These are phyloP conservation scores for Tetrapisispora iriomotensis DNA, from an alignment of 805 yeast species.

Conservation along the genomic window DNA sequence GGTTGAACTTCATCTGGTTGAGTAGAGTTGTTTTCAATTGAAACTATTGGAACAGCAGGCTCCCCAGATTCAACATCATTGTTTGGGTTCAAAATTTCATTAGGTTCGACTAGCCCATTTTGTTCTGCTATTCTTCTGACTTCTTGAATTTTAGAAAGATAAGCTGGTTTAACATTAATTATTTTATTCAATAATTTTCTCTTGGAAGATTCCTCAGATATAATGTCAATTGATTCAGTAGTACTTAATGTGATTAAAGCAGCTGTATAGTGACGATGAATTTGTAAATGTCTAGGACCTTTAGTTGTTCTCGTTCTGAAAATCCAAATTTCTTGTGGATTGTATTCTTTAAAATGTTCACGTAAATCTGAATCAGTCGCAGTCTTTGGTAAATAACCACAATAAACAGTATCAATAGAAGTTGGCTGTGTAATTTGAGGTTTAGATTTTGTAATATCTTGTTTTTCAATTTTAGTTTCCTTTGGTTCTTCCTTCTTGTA, in stretches of 20 bases:
- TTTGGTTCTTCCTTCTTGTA: background rate
- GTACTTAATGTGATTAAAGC: slow-evolving; percentile 44
- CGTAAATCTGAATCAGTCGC: slow-evolving; percentile 37
- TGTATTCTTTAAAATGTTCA: slow-evolving; percentile 35
- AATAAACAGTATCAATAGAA: slow-evolving; percentile 39
- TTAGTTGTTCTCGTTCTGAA: slow-evolving; percentile 31
- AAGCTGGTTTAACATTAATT: slow-evolving; percentile 34
- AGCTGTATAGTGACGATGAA: slow-evolving; percentile 32
- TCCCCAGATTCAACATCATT: no score
- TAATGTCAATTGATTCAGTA: slow-evolving; percentile 34
- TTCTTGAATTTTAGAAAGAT: slow-evolving; percentile 35
- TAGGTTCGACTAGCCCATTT: slow-evolving; percentile 1
- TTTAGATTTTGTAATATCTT: background rate
- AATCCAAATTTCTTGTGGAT: slow-evolving; percentile 40
- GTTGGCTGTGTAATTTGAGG: slow-evolving; percentile 7
- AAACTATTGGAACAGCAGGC: no score
- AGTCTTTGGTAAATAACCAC: slow-evolving; percentile 33
- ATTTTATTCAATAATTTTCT: slow-evolving; percentile 32
- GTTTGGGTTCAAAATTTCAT: no score
- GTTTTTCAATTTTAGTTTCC: background rate
- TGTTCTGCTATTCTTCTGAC: slow-evolving; percentile 30
- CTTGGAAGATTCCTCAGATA: slow-evolving; percentile 33
- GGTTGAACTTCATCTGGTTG: background rate
- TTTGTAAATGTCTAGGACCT: slow-evolving; percentile 12
- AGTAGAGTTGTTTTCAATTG: no score